These are phyloP conservation scores for Fusarium torreyae DNA, from an alignment of 2,329 filamentous ascomycete species.

Conservation along the genomic window DNA sequence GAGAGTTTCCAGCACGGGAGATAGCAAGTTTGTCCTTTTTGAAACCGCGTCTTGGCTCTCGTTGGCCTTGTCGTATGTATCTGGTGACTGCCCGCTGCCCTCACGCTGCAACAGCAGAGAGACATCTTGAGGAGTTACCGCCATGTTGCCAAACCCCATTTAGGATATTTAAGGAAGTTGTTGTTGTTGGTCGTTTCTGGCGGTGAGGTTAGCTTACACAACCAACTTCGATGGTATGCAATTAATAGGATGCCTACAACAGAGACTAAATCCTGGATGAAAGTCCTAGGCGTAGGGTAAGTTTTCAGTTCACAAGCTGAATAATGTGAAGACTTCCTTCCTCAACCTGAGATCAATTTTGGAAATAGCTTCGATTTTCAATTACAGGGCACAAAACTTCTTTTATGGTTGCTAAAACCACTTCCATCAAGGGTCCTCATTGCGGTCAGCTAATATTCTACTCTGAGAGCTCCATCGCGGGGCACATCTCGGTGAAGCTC, in stretches of 20 bases:
- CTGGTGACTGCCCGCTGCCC: slow-evolving; percentile 49
- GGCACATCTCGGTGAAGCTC: slow-evolving; percentile 27
- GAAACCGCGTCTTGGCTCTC: slow-evolving; percentile 44
- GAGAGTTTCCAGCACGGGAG: slow-evolving; percentile 57
- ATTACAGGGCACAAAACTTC: no score
- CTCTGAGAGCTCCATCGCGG: slow-evolving; percentile 11
- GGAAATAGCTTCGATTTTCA: background rate
- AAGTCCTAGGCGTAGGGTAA: background rate
- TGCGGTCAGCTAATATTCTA: slow-evolving; percentile 8
- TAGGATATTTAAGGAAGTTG: background rate
- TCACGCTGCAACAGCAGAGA: slow-evolving; percentile 55
- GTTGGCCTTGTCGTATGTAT: slow-evolving; percentile 49
- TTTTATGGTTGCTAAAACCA: background rate
- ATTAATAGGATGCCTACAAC: slow-evolving; percentile 9
- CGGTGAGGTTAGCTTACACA: slow-evolving; percentile 7
- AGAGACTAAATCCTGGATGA: background rate
- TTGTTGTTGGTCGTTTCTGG: background rate
- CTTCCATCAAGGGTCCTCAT: background rate
- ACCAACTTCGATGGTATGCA: background rate
- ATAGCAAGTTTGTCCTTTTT: slow-evolving; percentile 53
- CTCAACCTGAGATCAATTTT: background rate
- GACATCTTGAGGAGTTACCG: slow-evolving; percentile 57
- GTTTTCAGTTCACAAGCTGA: background rate
- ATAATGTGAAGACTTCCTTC: background rate
- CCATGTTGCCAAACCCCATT: slow-evolving; percentile 22